Evolutionary conservation across 2,329 filamentous ascomycete genomes (phyloP).

Genomic region (Coniochaeta prunicola): DNA sequence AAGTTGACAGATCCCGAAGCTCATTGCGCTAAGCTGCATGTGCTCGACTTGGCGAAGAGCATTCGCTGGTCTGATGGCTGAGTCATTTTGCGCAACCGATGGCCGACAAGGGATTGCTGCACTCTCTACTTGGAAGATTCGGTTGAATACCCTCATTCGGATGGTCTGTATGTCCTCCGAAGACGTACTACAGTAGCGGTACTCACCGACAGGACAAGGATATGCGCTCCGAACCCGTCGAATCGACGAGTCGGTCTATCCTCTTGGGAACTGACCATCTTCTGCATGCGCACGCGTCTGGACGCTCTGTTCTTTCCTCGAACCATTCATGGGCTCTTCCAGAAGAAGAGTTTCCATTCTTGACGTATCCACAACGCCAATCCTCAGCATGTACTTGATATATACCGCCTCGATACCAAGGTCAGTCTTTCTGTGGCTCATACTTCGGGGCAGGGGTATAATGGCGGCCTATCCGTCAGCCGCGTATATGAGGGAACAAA

Average conservation of each 20-base stretch:
- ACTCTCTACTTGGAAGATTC: no score
- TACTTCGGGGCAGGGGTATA: no score
- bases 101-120: not conserved
- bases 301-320: not conserved
- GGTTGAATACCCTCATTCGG: not conserved
- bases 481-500: no score
- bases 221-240: not conserved
- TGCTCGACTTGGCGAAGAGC: not conserved
- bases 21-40: not conserved
- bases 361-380: not conserved
- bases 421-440: no score
- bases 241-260: not conserved
- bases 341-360: not conserved
- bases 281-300: not conserved
- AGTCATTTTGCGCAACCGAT: not conserved
- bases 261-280: not conserved
- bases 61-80: not conserved
- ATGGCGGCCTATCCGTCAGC: no score
- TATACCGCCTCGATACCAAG: no score
- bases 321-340: not conserved
- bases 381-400: not conserved
- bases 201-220: not conserved
- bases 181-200: not conserved
- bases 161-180: not conserved
- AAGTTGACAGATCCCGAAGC: conserved; percentile 11